phyloP scores from a whole-genome alignment of 2,329 filamentous ascomycete species.

The Periglandula ipomoeae region DNA sequence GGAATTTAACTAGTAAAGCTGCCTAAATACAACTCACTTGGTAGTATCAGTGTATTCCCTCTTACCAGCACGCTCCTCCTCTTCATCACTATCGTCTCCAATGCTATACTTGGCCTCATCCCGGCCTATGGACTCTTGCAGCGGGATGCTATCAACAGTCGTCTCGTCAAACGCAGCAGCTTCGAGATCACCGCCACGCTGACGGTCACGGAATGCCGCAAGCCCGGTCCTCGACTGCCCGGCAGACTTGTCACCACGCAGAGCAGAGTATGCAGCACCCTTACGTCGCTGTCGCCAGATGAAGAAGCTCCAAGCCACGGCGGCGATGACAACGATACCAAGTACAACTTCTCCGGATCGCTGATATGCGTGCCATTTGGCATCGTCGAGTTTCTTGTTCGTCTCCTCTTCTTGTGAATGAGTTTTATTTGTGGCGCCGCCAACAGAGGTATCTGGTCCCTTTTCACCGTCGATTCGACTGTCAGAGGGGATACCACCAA shows the following conservation, averaged over 20 bases:
- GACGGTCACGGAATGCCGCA: slow-evolving; percentile 39
- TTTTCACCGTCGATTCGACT: slow-evolving; percentile 81
- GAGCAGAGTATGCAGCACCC: slow-evolving; percentile 43
- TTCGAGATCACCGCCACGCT: slow-evolving; percentile 45
- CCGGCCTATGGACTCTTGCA: slow-evolving; percentile 33
- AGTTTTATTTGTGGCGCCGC: slow-evolving; percentile 50
- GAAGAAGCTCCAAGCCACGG: slow-evolving; percentile 64
- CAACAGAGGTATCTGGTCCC: slow-evolving; percentile 66
- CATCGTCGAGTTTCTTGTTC: slow-evolving; percentile 67
- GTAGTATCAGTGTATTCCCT: background rate
- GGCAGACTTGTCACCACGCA: slow-evolving; percentile 29
- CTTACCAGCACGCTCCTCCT: slow-evolving; percentile 12
- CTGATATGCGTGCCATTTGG: slow-evolving; percentile 83
- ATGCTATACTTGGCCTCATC: slow-evolving; percentile 44
- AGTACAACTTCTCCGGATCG: slow-evolving; percentile 80
- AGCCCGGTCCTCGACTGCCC: slow-evolving; percentile 27
- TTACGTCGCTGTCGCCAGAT: slow-evolving; percentile 54
- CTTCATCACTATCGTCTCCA: slow-evolving; percentile 47
- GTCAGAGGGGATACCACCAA: slow-evolving; percentile 72
- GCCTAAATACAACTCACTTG: background rate
- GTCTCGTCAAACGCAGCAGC: slow-evolving; percentile 58
- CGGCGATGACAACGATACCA: slow-evolving; percentile 68
- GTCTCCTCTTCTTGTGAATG: slow-evolving; percentile 43
- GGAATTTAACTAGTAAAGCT: background rate
- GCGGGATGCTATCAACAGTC: slow-evolving; percentile 53